Conservation (phyloP, 768 basidiomycete species). For the Lentinula sp. region DNA sequence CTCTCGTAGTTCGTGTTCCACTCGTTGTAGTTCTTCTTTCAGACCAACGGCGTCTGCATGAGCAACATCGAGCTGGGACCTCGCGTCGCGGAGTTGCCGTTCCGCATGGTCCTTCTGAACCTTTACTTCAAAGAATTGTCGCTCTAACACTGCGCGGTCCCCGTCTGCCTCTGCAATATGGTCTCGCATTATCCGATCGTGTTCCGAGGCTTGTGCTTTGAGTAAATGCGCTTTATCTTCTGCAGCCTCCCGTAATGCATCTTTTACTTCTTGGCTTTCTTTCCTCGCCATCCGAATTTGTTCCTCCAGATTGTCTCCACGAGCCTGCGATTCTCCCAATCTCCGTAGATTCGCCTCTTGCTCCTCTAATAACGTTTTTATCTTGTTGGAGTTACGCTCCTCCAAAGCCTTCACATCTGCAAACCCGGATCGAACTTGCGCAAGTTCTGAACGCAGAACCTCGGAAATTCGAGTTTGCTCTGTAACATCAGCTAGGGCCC, state of each 20-base stretch:
- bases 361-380: conserved; percentile 64
- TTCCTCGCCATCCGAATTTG: conserved; percentile 66
- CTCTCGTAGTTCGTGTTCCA: conserved; percentile 66
- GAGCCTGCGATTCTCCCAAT: conserved; percentile 68
- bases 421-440: conserved; percentile 53
- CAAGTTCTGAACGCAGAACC: conserved; percentile 54
- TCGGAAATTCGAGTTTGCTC: conserved; percentile 60
- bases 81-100: conserved; percentile 58
- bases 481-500: conserved; percentile 62
- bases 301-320: conserved; percentile 69
- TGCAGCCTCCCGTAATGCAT: conserved; percentile 61
- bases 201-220: conserved; percentile 64
- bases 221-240: conserved; percentile 77
- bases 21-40: conserved; percentile 66
- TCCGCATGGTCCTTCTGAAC: conserved; percentile 56
- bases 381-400: conserved; percentile 53
- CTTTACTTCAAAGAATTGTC: conserved; percentile 73
- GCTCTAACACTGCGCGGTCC: conserved; percentile 87
- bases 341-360: conserved; percentile 66
- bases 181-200: conserved; percentile 66
- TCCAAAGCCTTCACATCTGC: conserved; percentile 68
- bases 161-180: conserved; percentile 92
- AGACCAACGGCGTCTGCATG: conserved; percentile 64
- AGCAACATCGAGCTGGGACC: conserved; percentile 54
- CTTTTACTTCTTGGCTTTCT: conserved; percentile 69